A percentile compares a stretch with the other conserved stretches of the same genome.
Conservation (phyloP, 495 filamentous ascomycete species). For the Amniculicola lignicola region DNA sequence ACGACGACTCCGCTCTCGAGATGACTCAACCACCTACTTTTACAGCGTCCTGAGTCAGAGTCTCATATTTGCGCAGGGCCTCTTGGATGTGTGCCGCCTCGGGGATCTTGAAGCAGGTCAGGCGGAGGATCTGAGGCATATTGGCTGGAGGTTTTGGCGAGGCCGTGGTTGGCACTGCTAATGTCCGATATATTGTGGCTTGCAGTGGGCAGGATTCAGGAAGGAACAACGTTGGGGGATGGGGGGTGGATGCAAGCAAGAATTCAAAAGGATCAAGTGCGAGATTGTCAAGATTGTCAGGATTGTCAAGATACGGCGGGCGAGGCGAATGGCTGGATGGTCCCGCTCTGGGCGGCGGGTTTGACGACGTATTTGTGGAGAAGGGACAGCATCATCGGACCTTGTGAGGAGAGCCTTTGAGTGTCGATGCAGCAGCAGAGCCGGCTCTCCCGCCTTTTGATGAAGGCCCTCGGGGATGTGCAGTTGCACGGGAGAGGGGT, state of each 20-base stretch:
- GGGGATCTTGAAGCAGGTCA: slow-evolving; percentile 61
- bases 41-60: slow-evolving; percentile 49
- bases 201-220: slow-evolving; percentile 5
- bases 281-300: background rate
- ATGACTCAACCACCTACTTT: slow-evolving; percentile 43
- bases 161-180: too few relatives aligned
- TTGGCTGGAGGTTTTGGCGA: background rate
- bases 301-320: background rate
- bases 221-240: background rate
- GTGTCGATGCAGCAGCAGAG: slow-evolving; percentile 1
- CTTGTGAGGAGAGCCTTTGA: slow-evolving; percentile 4
- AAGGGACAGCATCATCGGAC: slow-evolving; percentile 8
- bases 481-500: background rate
- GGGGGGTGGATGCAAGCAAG: background rate
- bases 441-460: slow-evolving; percentile 22
- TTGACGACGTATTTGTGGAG: slow-evolving; percentile 10
- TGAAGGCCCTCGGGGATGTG: slow-evolving; percentile 12
- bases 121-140: slow-evolving; percentile 48
- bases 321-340: too few relatives aligned
- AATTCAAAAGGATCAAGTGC: background rate
- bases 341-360: background rate
- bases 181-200: slow-evolving; percentile 8
- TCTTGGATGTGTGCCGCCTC: slow-evolving; percentile 46
- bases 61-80: slow-evolving; percentile 51
- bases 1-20: too few relatives aligned